These are phyloP conservation scores for Evernia prunastri DNA, from an alignment of 495 filamentous ascomycete species.

Conservation along the genomic window DNA sequence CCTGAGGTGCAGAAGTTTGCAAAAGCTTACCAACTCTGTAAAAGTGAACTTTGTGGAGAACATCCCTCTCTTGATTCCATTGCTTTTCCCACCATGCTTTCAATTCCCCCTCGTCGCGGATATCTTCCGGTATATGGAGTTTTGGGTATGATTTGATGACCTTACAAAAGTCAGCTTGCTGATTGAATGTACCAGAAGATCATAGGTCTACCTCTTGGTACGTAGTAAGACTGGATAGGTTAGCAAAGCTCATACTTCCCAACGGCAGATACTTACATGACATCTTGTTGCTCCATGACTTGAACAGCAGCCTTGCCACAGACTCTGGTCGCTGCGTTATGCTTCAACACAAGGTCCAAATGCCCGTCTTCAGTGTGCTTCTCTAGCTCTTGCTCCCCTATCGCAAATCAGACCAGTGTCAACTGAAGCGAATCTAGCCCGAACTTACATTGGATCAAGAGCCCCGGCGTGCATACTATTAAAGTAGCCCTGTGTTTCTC, in stretches of 20 bases:
- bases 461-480: conserved; percentile 41
- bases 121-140: conserved; percentile 26
- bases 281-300: conserved; percentile 23
- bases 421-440: no score
- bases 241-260: not conserved
- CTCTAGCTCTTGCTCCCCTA: conserved; percentile 34
- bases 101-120: conserved; percentile 28
- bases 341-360: not conserved
- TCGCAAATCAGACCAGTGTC: not conserved
- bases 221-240: conserved; percentile 35
- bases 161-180: conserved; percentile 29
- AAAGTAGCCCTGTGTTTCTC: conserved; percentile 39
- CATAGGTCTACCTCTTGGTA: conserved; percentile 31
- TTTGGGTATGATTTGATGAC: conserved; percentile 46
- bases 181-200: no score
- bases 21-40: conserved; percentile 36
- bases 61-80: conserved; percentile 33
- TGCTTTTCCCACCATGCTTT: conserved; percentile 34
- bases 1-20: not conserved
- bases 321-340: conserved; percentile 17
- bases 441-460: conserved; percentile 39
- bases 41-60: conserved; percentile 46
- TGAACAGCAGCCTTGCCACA: conserved; percentile 17
- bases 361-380: conserved; percentile 31
- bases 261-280: conserved; percentile 21